phyloP scores from a whole-genome alignment of 495 filamentous ascomycete species.

The Tuber calosporum region DNA sequence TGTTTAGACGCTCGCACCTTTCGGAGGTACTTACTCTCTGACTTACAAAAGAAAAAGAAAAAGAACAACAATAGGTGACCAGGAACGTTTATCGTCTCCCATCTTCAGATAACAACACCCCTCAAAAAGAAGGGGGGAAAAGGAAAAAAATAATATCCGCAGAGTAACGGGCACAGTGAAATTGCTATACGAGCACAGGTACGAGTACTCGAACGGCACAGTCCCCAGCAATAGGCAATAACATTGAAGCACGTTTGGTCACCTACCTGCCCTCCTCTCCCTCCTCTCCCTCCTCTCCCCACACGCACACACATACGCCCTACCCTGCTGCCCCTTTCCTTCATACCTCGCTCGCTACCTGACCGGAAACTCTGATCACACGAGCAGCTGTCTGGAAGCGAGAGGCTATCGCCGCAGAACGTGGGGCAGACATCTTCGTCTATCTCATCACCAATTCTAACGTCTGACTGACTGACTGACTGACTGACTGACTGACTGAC shows the following conservation, averaged over 20 bases:
- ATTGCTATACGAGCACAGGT: too few species aligned
- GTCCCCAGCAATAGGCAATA: neutral
- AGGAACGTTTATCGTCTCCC: neutral
- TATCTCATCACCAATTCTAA: neutral
- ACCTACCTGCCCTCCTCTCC: neutral
- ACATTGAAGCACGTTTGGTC: neutral
- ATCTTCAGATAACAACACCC: neutral
- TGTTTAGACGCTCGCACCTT: neutral
- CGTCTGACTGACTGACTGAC: neutral
- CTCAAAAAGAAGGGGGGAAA: neutral
- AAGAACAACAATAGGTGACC: neutral
- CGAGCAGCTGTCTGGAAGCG: neutral
- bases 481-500: too few species aligned
- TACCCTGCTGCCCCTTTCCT: constrained; percentile 1
- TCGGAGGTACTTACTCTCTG: neutral
- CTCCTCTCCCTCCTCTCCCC: neutral
- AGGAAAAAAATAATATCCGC: too few species aligned
- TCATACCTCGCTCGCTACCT: neutral
- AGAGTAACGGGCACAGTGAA: neutral
- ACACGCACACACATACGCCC: neutral
- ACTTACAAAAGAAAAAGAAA: neutral
- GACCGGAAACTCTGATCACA: neutral
- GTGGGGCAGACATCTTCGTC: neutral
- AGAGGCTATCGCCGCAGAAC: neutral
- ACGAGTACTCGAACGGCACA: neutral